phyloP scores from a whole-genome alignment of 2,329 filamentous ascomycete species.

The Neobulgaria alba region DNA sequence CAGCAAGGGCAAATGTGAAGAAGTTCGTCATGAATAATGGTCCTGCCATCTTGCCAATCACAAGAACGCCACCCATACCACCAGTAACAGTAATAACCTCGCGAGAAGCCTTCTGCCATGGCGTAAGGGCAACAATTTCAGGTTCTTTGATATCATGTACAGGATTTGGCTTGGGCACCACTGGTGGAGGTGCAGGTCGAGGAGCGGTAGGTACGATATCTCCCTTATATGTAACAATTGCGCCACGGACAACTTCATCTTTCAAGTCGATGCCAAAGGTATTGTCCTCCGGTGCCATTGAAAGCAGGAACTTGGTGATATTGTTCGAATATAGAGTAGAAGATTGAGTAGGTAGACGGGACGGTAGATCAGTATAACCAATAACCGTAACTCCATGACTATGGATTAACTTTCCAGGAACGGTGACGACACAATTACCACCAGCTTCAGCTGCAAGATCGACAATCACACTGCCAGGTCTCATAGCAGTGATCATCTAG shows the following conservation, averaged over 20 bases:
- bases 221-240: constrained; percentile 74
- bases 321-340: constrained; percentile 92
- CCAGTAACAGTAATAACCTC: constrained; percentile 68
- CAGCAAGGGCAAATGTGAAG: constrained; percentile 76
- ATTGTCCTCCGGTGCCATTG: constrained; percentile 69
- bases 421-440: constrained; percentile 78
- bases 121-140: constrained; percentile 60
- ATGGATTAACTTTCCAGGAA: constrained; percentile 59
- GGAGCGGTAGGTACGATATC: constrained; percentile 68
- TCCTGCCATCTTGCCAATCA: constrained; percentile 71
- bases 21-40: constrained; percentile 83
- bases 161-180: constrained; percentile 39
- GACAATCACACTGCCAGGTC: constrained; percentile 79
- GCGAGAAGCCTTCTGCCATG: constrained; percentile 71
- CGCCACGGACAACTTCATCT: constrained; percentile 78
- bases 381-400: constrained; percentile 79
- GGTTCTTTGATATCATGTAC: constrained; percentile 41
- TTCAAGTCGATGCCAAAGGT: constrained; percentile 71
- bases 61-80: constrained; percentile 67
- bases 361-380: constrained; percentile 80
- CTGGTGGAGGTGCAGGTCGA: constrained; percentile 51
- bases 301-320: constrained; percentile 79
- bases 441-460: constrained; percentile 83
- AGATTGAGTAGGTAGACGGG: constrained; percentile 77
- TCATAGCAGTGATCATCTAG: constrained; percentile 56